phyloP scores from a whole-genome alignment of 257 asterid genomes.

The Verbascum thapsus region DNA sequence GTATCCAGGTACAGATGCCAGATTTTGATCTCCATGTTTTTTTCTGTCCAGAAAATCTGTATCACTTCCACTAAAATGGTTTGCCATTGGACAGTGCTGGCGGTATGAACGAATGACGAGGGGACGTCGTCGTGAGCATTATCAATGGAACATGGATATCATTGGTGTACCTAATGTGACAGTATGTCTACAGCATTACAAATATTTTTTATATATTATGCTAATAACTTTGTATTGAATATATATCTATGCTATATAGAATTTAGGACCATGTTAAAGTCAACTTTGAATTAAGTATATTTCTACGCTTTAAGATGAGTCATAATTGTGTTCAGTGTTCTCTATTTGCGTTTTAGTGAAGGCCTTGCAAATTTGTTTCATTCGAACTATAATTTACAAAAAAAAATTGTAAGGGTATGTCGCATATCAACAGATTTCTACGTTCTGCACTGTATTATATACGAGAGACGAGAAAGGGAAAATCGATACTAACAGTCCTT shows the following conservation, averaged over 20 bases:
- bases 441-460: background rate
- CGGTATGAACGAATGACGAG: conserved; percentile 97
- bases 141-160: conserved; percentile 99
- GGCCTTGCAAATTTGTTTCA: background rate
- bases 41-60: conserved; percentile 89
- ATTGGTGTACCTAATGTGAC: conserved; percentile 85
- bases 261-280: conserved; percentile 6
- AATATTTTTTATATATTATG: conserved; percentile 7
- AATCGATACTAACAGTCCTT: background rate
- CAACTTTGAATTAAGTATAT: too few species aligned
- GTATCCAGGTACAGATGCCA: conserved; percentile 56
- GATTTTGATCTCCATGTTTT: conserved; percentile 63
- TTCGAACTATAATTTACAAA: background rate
- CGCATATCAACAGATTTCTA: background rate
- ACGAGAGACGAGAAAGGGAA: background rate
- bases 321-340: background rate
- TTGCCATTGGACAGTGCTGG: conserved; percentile 99
- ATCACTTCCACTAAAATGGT: conserved; percentile 94
- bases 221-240: background rate
- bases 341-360: too few species aligned
- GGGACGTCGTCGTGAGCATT: conserved; percentile 97
- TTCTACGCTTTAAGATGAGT: too few species aligned
- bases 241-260: background rate
- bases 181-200: conserved; percentile 46
- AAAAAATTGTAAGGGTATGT: background rate